Conservation (phyloP, 352 stramenopile species). For the Pythium pyrilobum region DNA sequence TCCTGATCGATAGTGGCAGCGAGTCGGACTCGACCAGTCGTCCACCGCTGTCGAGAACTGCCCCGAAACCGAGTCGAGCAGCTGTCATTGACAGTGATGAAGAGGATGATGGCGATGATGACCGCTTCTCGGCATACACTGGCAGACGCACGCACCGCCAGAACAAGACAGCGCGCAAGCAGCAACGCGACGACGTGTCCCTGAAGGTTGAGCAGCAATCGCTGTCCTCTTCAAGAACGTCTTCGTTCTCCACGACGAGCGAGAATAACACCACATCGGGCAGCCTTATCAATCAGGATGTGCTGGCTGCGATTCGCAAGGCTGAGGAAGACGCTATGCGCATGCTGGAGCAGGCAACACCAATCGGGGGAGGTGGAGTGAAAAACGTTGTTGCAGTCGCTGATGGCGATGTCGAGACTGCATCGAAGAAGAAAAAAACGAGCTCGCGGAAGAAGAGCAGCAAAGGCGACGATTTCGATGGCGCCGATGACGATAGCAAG, state of each 20-base stretch:
- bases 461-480: background rate
- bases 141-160: conserved; percentile 6
- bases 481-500: background rate
- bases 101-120: conserved; percentile 16
- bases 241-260: conserved; percentile 11
- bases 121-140: conserved; percentile 53
- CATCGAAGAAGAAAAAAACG: conserved; percentile 14
- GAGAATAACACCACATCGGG: background rate
- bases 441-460: background rate
- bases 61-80: no score
- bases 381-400: no score
- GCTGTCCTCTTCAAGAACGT: conserved; percentile 6
- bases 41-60: no score
- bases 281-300: conserved; percentile 27
- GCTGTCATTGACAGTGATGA: conserved; percentile 21
- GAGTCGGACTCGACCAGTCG: conserved; percentile 27
- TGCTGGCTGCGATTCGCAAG: conserved; percentile 64
- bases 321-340: conserved; percentile 58
- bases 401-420: no score
- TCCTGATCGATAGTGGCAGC: conserved; percentile 64
- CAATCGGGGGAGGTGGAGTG: no score
- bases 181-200: conserved; percentile 28
- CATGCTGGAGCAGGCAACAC: conserved; percentile 35
- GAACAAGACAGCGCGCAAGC: conserved; percentile 32
- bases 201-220: background rate